Evolutionary conservation across 768 basidiomycete genomes (phyloP), one percentile per base, ranked within the genome.

Genomic region (Sarcomyxa edulis): DNA sequence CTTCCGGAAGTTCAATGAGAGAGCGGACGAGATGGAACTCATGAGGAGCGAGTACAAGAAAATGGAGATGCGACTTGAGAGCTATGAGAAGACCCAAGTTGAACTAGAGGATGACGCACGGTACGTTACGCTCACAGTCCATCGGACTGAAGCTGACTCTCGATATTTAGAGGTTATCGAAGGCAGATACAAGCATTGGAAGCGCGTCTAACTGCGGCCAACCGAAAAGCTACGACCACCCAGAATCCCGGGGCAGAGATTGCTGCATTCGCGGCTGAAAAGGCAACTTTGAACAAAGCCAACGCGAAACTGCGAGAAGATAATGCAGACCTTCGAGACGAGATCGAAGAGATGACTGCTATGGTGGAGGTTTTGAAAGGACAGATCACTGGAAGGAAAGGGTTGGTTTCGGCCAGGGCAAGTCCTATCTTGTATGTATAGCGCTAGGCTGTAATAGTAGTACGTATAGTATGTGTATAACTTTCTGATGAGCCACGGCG

Each of bases 341-440:
- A 69, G 40, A 48, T 66, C 4, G 66, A 87, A 44, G 84, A 86
- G 49, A 56, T 88, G 58, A 70, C 69, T 41, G 81, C 76, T 16
- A 85, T 83, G 70, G 66, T 88, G 8, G 84, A 88, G 48, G 50
- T 77, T 15, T 55, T 87, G 49, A 82, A 74, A 47, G 71, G 66
- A 33, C 74, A 78, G 48, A 58, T 72, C 33, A 72, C 64, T 38
- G 76, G 76, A 7, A 54, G 49, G 32, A 58, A 47, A 41, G 61
- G 64, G 19, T 24, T 69, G 32, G 54, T 76, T 15, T 68, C 69
- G 35, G 72, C 72, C 4, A 64, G 70, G 37, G 56, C 64, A 27
- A 72, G 72, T 48, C 58, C 71, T 21, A 36, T 60, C 38, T 44
- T 61, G 27, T 50, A 51, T 34, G 40, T 42, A 6, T 51, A 47